Conservation (phyloP, 2,329 filamentous ascomycete genomes). For the Ophiostoma tasmaniense region DNA sequence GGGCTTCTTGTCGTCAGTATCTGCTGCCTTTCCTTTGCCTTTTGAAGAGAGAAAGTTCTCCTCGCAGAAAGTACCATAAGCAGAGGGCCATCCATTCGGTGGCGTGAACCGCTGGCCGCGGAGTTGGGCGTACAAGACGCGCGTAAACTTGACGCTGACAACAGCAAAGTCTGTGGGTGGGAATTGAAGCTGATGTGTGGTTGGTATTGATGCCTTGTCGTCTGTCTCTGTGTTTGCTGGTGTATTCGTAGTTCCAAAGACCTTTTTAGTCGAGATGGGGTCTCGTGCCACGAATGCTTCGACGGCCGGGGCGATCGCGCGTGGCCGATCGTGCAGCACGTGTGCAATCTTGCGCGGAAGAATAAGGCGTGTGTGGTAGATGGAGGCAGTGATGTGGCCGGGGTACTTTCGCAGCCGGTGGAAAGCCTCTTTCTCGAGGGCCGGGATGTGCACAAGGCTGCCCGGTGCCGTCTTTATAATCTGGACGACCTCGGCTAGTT, state of each 20-base stretch:
- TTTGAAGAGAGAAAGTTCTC: slow-evolving; percentile 2
- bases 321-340: slow-evolving; percentile 65
- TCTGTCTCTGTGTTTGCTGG: neutral
- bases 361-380: slow-evolving; percentile 66
- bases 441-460: slow-evolving; percentile 59
- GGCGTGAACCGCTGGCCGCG: slow-evolving; percentile 75
- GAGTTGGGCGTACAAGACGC: slow-evolving; percentile 82
- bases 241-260: slow-evolving; percentile 34
- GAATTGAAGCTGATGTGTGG: slow-evolving; percentile 43
- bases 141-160: slow-evolving; percentile 73
- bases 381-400: slow-evolving; percentile 58
- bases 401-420: slow-evolving; percentile 82
- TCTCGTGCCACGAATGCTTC: slow-evolving; percentile 93
- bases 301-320: slow-evolving; percentile 70
- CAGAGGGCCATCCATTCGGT: slow-evolving; percentile 43
- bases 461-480: slow-evolving; percentile 49
- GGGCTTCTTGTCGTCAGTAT: slow-evolving; percentile 16
- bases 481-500: slow-evolving; percentile 54
- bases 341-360: slow-evolving; percentile 77
- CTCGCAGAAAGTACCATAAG: slow-evolving; percentile 25
- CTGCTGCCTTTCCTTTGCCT: slow-evolving; percentile 5
- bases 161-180: slow-evolving; percentile 71
- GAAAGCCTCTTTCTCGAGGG: slow-evolving; percentile 82
- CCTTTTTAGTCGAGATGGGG: slow-evolving; percentile 61
- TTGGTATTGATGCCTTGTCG: neutral